Conservation (phyloP, 1,284 basidiomycete species). For the Apiotrichum domesticum region DNA sequence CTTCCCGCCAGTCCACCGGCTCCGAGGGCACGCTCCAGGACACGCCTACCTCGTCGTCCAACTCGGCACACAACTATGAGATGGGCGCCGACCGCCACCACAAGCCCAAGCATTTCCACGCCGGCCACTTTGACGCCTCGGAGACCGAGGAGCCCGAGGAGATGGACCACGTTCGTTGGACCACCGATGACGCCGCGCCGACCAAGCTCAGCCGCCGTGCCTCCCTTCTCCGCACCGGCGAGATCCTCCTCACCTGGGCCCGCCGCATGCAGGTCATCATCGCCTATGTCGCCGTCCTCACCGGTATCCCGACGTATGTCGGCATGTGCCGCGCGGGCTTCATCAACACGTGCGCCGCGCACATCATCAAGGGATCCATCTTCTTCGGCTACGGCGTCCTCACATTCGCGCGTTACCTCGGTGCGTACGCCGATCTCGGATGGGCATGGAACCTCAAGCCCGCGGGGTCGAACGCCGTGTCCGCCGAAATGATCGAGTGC, state of each 20-base stretch:
- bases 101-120: not conserved
- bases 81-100: slow-evolving; percentile 12
- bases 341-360: slow-evolving; percentile 78
- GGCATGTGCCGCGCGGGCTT: slow-evolving; percentile 51
- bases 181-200: not conserved
- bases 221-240: slow-evolving; percentile 7
- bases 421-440: slow-evolving; percentile 76
- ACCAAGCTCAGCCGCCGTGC: not conserved
- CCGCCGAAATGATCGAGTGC: slow-evolving; percentile 84
- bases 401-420: slow-evolving; percentile 85
- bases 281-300: slow-evolving; percentile 35
- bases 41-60: slow-evolving; percentile 15
- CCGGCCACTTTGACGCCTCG: slow-evolving; percentile 24
- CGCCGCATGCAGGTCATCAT: slow-evolving; percentile 35
- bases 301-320: slow-evolving; percentile 32
- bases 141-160: not conserved
- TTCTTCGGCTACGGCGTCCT: slow-evolving; percentile 88
- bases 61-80: slow-evolving; percentile 8
- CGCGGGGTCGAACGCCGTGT: slow-evolving; percentile 46
- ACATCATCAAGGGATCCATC: slow-evolving; percentile 87
- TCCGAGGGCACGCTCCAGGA: slow-evolving; percentile 66
- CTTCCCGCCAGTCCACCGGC: slow-evolving; percentile 41
- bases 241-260: slow-evolving; percentile 32
- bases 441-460: slow-evolving; percentile 84
- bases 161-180: not conserved